Evolutionary conservation across 306 rosid species (phyloP).

Genomic region (cucumber (Cucumis sativus)): Cucumber_9930_V3 NC_026659.2:23460501-23461000

Average conservation of each 20-base stretch:
- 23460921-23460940: too few relatives aligned
- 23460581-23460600: conserved; percentile 6
- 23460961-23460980: too few relatives aligned
- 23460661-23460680: background rate
- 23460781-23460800: too few relatives aligned
- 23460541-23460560: background rate
- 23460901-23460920: too few relatives aligned
- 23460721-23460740: background rate
- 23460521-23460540: conserved; percentile 3
- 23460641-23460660: background rate
- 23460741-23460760: background rate
- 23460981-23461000: too few relatives aligned
- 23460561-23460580: background rate
- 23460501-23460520: background rate
- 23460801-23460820: too few relatives aligned
- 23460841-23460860: too few relatives aligned
- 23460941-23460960: too few relatives aligned
- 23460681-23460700: background rate
- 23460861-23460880: too few relatives aligned
- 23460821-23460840: too few relatives aligned
- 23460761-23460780: background rate
- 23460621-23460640: background rate
- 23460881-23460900: too few relatives aligned
- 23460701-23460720: background rate
- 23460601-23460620: background rate